phyloP scores from a whole-genome alignment of 1,139 yeast species.

The Meyerozyma sp. region DNA sequence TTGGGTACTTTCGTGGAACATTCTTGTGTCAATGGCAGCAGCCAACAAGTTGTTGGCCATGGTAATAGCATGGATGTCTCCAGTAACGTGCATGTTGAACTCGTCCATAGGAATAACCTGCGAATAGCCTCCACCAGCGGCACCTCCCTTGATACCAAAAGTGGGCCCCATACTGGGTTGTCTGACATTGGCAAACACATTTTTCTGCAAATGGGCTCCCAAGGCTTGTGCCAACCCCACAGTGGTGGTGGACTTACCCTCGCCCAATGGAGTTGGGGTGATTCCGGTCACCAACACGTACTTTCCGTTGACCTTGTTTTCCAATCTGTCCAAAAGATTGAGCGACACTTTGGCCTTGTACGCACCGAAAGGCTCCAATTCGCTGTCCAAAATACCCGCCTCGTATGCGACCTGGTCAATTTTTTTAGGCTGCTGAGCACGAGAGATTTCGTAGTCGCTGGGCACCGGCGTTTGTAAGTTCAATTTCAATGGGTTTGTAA shows the following conservation, averaged over 20 bases:
- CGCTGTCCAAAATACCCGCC: slow-evolving; percentile 55
- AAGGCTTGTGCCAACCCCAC: slow-evolving; percentile 77
- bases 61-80: slow-evolving; percentile 79
- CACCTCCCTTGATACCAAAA: slow-evolving; percentile 85
- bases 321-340: slow-evolving; percentile 49
- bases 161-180: slow-evolving; percentile 90
- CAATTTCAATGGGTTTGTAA: slow-evolving; percentile 45
- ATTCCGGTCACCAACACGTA: slow-evolving; percentile 75
- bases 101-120: slow-evolving; percentile 89
- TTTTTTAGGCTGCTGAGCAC: slow-evolving; percentile 66
- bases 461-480: slow-evolving; percentile 58
- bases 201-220: slow-evolving; percentile 66
- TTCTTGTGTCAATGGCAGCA: slow-evolving; percentile 80
- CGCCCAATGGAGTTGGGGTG: slow-evolving; percentile 80
- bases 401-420: slow-evolving; percentile 61
- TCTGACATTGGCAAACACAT: slow-evolving; percentile 74
- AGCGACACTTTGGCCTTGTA: slow-evolving; percentile 71
- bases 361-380: slow-evolving; percentile 69
- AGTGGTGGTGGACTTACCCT: slow-evolving; percentile 78
- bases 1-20: slow-evolving; percentile 74
- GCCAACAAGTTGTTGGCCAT: slow-evolving; percentile 76
- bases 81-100: slow-evolving; percentile 79
- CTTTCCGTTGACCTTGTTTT: slow-evolving; percentile 50
- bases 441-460: slow-evolving; percentile 69
- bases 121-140: slow-evolving; percentile 85